A percentile compares a stretch with the other conserved stretches of the same genome.
Conservation (phyloP, 768 basidiomycete genomes). For the Asterophora parasitica region DNA sequence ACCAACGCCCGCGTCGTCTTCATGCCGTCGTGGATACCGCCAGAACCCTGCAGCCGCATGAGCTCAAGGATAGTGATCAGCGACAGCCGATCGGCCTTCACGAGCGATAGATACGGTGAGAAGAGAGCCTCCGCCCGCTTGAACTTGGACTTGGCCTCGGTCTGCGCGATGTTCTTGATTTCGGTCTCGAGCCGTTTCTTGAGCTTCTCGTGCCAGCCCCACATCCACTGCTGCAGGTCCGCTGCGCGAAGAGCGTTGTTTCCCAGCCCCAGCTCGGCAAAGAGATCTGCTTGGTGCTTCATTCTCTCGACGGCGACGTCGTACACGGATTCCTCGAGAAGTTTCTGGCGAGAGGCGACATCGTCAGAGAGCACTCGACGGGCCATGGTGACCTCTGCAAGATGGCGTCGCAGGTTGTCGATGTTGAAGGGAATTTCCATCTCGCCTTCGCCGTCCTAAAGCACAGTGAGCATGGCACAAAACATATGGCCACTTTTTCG, state of each 20-base stretch:
- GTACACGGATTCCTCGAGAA: conserved; percentile 82
- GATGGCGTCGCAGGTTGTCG: conserved; percentile 61
- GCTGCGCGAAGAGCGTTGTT: conserved; percentile 38
- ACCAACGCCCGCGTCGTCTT: conserved; percentile 84
- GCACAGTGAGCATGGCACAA: not conserved
- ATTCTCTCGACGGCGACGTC: conserved; percentile 74
- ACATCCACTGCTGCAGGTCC: conserved; percentile 76
- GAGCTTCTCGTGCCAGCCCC: conserved; percentile 76
- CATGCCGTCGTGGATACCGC: conserved; percentile 81
- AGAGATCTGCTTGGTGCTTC: conserved; percentile 53
- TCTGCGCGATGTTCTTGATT: conserved; percentile 38
- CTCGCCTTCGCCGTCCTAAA: conserved; percentile 18
- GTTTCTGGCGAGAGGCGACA: conserved; percentile 67
- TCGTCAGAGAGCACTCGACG: conserved; percentile 64
- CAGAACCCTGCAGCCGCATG: conserved; percentile 74
- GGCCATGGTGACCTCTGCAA: conserved; percentile 58
- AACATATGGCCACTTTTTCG: not conserved
- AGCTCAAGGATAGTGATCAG: conserved; percentile 86
- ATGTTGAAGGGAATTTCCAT: conserved; percentile 71
- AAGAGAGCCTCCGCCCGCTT: conserved; percentile 24
- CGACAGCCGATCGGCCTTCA: conserved; percentile 76
- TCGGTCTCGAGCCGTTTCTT: conserved; percentile 44
- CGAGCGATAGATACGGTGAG: conserved; percentile 68
- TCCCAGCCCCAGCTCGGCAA: conserved; percentile 54
- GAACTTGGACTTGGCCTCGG: conserved; percentile 33